Evolutionary conservation across 306 rosid species (phyloP).

Genomic region (Hippophae rhamnoides): DNA sequence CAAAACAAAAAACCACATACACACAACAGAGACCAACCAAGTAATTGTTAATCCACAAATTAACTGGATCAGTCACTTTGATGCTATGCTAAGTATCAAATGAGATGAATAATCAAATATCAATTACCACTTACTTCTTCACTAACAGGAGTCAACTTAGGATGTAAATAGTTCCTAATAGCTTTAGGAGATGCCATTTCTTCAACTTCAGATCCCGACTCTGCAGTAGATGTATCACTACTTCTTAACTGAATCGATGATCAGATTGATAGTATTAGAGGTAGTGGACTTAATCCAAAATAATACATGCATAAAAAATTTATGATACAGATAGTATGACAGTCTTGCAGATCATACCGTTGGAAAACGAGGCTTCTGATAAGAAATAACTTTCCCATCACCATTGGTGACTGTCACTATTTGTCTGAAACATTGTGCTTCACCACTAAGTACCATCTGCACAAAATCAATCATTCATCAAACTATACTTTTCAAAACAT

Average conservation of each 20-base stretch:
- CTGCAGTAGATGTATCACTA: constrained; percentile 85
- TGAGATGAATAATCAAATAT: too few species aligned
- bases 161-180: constrained; percentile 39
- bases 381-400: constrained; percentile 46
- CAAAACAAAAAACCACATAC: too few species aligned
- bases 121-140: constrained; percentile 57
- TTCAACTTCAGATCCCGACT: constrained; percentile 92
- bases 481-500: constrained; percentile 1
- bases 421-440: constrained; percentile 57
- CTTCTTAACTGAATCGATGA: constrained; percentile 43
- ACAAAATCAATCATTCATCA: constrained; percentile 16
- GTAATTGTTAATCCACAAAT: too few species aligned
- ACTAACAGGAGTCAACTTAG: constrained; percentile 67
- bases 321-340: constrained; percentile 13
- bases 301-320: constrained; percentile 8
- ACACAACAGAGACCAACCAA: too few species aligned
- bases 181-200: constrained; percentile 75
- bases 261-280: constrained; percentile 10
- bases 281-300: neutral
- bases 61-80: too few species aligned
- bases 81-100: neutral
- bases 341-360: constrained; percentile 32
- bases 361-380: constrained; percentile 48
- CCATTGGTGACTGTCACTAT: constrained; percentile 52
- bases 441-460: constrained; percentile 72